phyloP scores from a whole-genome alignment of 2,329 filamentous ascomycete species.

The Epichloe baconii region DNA sequence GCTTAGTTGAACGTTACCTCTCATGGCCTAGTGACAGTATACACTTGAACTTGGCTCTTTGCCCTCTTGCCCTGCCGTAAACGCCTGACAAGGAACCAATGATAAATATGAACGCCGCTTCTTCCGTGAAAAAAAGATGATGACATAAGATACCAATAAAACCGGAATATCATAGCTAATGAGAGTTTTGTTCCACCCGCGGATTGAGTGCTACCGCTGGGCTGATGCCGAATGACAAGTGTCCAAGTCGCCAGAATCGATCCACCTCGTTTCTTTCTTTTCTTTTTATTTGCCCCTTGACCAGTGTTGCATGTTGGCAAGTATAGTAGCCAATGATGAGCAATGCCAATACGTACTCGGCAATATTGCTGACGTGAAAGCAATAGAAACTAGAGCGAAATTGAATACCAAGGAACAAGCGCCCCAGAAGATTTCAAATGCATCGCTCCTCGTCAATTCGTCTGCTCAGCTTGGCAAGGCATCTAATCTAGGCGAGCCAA shows the following conservation, averaged over 20 bases:
- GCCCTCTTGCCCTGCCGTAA: slow-evolving; percentile 14
- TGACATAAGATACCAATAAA: not conserved
- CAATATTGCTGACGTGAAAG: too few relatives aligned
- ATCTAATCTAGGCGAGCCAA: not conserved
- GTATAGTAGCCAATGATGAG: too few relatives aligned
- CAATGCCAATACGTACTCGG: too few relatives aligned
- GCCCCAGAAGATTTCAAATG: not conserved
- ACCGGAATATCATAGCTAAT: not conserved
- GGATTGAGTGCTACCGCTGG: not conserved
- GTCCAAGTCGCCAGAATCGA: not conserved
- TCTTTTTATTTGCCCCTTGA: too few relatives aligned
- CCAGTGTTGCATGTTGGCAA: too few relatives aligned
- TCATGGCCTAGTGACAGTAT: slow-evolving; percentile 11
- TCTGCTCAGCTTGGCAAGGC: not conserved
- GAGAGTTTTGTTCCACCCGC: not conserved
- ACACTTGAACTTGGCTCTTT: slow-evolving; percentile 19
- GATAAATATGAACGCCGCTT: slow-evolving; percentile 12
- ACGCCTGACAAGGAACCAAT: slow-evolving; percentile 16
- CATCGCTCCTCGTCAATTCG: not conserved
- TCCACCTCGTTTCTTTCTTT: too few relatives aligned
- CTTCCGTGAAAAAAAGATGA: slow-evolving; percentile 5
- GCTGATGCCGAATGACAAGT: not conserved
- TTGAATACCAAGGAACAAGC: too few relatives aligned
- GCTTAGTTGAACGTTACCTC: slow-evolving; percentile 9
- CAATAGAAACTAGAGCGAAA: too few relatives aligned